phyloP scores from a whole-genome alignment of 106 monocot species.

The Acanthochlamys bracteata region DNA sequence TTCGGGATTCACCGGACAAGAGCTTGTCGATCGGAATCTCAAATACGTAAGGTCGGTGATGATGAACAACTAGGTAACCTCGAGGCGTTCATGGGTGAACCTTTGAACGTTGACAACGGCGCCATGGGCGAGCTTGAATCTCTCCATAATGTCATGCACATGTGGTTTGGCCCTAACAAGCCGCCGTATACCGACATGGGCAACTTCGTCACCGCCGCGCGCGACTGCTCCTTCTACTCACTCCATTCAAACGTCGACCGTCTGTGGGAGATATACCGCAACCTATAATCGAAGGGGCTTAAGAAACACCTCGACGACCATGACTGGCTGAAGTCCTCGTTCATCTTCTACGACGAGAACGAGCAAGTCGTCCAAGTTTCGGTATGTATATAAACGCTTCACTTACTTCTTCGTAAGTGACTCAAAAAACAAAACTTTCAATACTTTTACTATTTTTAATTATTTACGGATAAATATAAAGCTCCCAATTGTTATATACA shows the following conservation, averaged over 20 bases:
- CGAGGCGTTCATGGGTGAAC: slow-evolving; percentile 33
- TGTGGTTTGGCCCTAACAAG: slow-evolving; percentile 12
- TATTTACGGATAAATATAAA: too few relatives aligned
- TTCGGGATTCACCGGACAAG: not conserved
- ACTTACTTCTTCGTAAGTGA: too few relatives aligned
- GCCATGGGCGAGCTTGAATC: not conserved
- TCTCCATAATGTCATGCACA: slow-evolving; percentile 21
- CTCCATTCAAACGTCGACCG: slow-evolving; percentile 29
- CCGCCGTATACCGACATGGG: slow-evolving; percentile 14
- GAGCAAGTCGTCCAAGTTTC: not conserved
- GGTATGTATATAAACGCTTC: not conserved
- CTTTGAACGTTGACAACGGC: not conserved
- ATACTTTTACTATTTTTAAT: too few relatives aligned
- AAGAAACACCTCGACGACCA: slow-evolving; percentile 4
- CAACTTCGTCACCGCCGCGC: slow-evolving; percentile 16
- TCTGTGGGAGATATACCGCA: slow-evolving; percentile 21
- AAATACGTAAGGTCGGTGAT: slow-evolving; percentile 10
- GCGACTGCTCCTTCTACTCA: slow-evolving; percentile 20
- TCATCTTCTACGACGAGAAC: slow-evolving; percentile 18
- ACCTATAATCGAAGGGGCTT: not conserved
- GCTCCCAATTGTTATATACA: too few relatives aligned
- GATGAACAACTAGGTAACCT: slow-evolving; percentile 7
- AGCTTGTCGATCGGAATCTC: slow-evolving; percentile 10
- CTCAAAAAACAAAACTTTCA: too few relatives aligned
- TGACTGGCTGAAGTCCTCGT: slow-evolving; percentile 11